These are phyloP conservation scores for Aspergillus fumigatiaffinis DNA, from an alignment of 2,329 filamentous ascomycete species.

Conservation along the genomic window DNA sequence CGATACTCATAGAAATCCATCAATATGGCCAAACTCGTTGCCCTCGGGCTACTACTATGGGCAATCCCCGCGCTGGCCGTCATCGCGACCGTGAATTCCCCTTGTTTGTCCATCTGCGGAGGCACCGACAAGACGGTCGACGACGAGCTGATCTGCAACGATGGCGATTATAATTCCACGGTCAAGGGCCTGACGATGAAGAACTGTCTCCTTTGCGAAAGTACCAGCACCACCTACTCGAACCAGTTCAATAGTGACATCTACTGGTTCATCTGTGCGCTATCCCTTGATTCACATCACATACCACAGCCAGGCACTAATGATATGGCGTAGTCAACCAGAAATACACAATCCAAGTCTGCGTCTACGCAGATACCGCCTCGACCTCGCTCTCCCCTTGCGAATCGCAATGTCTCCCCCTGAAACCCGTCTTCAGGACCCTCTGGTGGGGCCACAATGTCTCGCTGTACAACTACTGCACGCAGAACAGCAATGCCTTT, in stretches of 20 bases:
- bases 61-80: neutral
- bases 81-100: neutral
- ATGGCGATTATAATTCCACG: neutral
- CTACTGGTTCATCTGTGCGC: neutral
- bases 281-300: neutral
- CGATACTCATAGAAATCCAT: neutral
- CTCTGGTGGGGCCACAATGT: neutral
- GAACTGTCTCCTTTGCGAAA: constrained; percentile 1
- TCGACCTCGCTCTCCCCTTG: neutral
- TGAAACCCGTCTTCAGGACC: neutral
- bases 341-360: constrained; percentile 2
- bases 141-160: neutral
- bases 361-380: neutral
- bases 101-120: neutral
- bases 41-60: neutral
- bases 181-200: neutral
- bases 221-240: neutral
- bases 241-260: neutral
- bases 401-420: neutral
- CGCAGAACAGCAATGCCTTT: neutral
- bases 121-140: neutral
- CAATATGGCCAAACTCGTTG: neutral
- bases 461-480: neutral
- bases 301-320: no score
- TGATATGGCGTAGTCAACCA: neutral